Percentiles rank a stretch among this genome's conserved stretches.
phyloP scores from a whole-genome alignment of 2,329 filamentous ascomycete species.

The Penicillium palitans region DNA sequence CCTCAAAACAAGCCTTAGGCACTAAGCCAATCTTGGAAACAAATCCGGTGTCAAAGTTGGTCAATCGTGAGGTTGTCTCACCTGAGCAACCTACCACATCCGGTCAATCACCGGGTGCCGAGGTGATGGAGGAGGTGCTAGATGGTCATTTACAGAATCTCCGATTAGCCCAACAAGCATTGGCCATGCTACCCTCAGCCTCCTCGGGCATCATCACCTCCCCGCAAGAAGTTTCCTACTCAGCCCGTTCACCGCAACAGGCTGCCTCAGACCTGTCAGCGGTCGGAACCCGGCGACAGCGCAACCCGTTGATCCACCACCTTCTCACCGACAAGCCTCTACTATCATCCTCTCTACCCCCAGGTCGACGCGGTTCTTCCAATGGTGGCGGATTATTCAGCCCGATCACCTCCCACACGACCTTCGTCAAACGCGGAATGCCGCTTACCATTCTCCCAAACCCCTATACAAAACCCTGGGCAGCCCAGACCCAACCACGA shows the following conservation, averaged over 20 bases:
- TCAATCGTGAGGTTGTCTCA: conserved; percentile 31
- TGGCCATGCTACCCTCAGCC: conserved; percentile 75
- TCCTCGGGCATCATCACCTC: conserved; percentile 90
- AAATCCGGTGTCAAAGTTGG: conserved; percentile 49
- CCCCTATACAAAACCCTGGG: conserved; percentile 66
- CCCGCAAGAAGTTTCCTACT: conserved; percentile 74
- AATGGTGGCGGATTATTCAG: conserved; percentile 32
- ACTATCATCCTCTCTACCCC: conserved; percentile 85
- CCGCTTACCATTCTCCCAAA: conserved; percentile 81
- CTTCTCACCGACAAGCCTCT: conserved; percentile 92
- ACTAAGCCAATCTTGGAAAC: conserved; percentile 30
- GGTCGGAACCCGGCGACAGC: conserved; percentile 59
- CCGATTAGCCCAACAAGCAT: conserved; percentile 65
- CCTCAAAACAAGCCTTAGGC: conserved; percentile 19
- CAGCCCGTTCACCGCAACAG: conserved; percentile 37
- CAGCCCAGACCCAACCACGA: conserved; percentile 60
- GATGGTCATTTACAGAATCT: conserved; percentile 69
- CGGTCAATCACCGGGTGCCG: conserved; percentile 7
- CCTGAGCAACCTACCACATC: conserved; percentile 21
- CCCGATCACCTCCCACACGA: conserved; percentile 59
- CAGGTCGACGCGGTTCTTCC: conserved; percentile 58
- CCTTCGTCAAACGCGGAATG: conserved; percentile 88
- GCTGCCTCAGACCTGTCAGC: conserved; percentile 42
- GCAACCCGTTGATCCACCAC: conserved; percentile 92
- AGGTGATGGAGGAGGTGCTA: conserved; percentile 24